A percentile compares a stretch with the other conserved stretches of the same genome.
Conservation (phyloP, 148 eudicot genomes). For the Vaccinium macrocarpon region DNA sequence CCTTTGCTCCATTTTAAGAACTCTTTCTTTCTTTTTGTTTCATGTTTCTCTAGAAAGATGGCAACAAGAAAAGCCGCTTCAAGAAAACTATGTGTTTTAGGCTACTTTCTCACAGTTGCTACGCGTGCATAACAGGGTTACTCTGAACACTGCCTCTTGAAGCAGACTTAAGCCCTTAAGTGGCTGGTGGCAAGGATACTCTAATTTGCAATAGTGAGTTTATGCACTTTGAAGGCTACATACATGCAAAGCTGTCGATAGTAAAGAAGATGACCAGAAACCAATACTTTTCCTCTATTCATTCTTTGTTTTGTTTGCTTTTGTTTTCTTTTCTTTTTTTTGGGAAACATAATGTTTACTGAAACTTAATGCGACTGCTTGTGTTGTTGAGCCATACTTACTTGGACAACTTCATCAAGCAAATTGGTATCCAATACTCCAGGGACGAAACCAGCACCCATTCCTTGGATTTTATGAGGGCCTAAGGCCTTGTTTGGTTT, state of each 20-base stretch:
- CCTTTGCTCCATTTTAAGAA: not conserved
- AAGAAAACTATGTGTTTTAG: no score
- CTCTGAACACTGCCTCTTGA: not conserved
- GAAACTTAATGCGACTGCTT: no score
- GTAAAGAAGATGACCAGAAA: not conserved
- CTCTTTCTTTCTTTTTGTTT: not conserved
- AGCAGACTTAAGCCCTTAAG: not conserved
- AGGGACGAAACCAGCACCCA: slow-evolving; percentile 68
- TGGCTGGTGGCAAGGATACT: not conserved
- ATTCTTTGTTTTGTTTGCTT: not conserved
- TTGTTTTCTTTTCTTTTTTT: not conserved
- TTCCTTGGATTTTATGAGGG: slow-evolving; percentile 70
- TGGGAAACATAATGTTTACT: not conserved
- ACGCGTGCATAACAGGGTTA: not conserved
- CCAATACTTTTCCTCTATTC: not conserved
- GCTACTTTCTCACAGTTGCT: not conserved
- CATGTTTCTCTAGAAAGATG: not conserved
- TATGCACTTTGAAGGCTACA: not conserved
- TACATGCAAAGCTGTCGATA: not conserved
- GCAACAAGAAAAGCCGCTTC: no score
- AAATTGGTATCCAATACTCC: slow-evolving; percentile 50
- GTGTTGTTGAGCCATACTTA: slow-evolving; percentile 22
- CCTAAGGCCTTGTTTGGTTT: no score
- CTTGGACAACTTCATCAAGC: slow-evolving; percentile 62
- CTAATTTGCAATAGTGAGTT: not conserved